Percentiles rank a stretch among this genome's conserved stretches.
phyloP scores from a whole-genome alignment of 805 yeast species.

The Barnettozyma siamensis region DNA sequence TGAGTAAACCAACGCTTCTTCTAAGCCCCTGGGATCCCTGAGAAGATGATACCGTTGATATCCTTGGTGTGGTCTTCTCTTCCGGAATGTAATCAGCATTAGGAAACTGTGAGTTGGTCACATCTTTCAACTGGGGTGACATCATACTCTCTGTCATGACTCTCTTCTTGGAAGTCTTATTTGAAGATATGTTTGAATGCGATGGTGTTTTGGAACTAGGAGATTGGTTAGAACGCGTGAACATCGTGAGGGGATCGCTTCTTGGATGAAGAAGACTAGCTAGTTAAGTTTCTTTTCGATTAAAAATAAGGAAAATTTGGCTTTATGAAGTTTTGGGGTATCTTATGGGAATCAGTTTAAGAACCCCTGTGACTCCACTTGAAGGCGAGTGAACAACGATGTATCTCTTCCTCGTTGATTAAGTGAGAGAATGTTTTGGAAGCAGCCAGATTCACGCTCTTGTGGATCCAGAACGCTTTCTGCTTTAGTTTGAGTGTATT shows the following conservation, averaged over 20 bases:
- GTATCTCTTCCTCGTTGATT: too few species aligned
- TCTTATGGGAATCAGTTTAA: too few species aligned
- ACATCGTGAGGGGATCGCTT: slow-evolving; percentile 4
- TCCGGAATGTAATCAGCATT: slow-evolving; percentile 6
- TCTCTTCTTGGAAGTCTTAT: slow-evolving; percentile 18
- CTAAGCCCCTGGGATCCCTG: slow-evolving; percentile 33
- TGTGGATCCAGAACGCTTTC: too few species aligned
- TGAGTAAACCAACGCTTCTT: slow-evolving; percentile 48
- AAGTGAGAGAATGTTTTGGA: too few species aligned
- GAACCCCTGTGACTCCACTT: too few species aligned
- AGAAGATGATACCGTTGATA: slow-evolving; percentile 18
- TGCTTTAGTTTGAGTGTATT: too few species aligned
- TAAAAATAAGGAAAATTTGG: too few species aligned
- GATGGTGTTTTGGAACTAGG: slow-evolving; percentile 6
- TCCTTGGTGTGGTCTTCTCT: slow-evolving; percentile 21
- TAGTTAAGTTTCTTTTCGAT: too few species aligned
- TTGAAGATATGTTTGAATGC: not conserved
- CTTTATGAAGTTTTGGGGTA: too few species aligned
- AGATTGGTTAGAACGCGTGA: slow-evolving; percentile 13
- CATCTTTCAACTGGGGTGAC: slow-evolving; percentile 24
- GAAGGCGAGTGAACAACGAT: too few species aligned
- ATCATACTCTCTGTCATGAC: slow-evolving; percentile 21
- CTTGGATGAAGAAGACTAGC: too few species aligned
- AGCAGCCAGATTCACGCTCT: too few species aligned
- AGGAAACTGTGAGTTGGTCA: slow-evolving; percentile 9